phyloP scores from a whole-genome alignment of 768 basidiomycete species.

The Naematelia encephala region DNA sequence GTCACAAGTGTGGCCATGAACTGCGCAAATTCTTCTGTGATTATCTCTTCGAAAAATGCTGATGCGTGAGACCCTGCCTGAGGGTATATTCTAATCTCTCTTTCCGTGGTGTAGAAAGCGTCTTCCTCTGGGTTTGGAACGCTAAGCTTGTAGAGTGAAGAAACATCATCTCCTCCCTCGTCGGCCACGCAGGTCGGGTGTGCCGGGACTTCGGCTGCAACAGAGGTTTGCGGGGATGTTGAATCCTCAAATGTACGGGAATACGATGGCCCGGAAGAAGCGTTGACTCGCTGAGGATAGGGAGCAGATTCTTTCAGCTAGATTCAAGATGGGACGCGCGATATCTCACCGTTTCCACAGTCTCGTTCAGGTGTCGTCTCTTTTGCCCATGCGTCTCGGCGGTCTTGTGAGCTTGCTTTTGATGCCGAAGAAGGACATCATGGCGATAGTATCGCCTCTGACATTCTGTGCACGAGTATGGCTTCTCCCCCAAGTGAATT shows the following conservation, averaged over 20 bases:
- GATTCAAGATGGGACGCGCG: neutral
- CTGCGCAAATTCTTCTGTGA: neutral
- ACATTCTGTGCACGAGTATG: neutral
- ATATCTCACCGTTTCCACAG: neutral
- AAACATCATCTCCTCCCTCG: neutral
- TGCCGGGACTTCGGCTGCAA: neutral
- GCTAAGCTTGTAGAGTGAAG: neutral
- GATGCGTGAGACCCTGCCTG: neutral
- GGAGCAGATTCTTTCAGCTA: too few species aligned
- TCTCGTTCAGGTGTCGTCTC: neutral
- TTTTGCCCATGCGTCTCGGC: neutral
- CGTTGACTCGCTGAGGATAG: too few species aligned
- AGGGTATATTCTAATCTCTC: neutral
- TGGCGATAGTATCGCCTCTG: neutral
- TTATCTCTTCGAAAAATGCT: neutral
- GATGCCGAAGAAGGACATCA: neutral
- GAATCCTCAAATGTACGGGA: too few species aligned
- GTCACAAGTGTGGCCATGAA: neutral
- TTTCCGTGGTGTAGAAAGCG: neutral
- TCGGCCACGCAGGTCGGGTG: neutral
- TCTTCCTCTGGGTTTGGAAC: neutral
- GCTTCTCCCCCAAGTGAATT: neutral
- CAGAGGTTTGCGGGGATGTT: too few species aligned
- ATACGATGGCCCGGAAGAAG: too few species aligned
- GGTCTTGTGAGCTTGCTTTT: neutral